Base-by-base conservation (phyloP, 140 eudicot species). In the Ambrosia hybrid region DNA sequence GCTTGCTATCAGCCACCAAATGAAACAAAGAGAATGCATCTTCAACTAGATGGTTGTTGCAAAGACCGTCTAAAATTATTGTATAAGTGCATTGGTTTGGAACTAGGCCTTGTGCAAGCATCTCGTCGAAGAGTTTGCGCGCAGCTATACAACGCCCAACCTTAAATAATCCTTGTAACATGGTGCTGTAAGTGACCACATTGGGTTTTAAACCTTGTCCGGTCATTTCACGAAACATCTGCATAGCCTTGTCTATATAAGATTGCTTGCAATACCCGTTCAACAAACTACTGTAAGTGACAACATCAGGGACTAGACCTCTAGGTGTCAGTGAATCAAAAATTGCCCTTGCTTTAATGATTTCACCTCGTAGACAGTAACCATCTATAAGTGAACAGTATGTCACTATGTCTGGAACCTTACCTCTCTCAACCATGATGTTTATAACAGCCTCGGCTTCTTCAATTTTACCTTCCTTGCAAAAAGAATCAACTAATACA, bases 101-200 rank as follows among this genome's bases (percentile, higher is more conserved):
- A 21, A 21, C 26, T 21, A 21, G 26, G 26, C 26, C 26, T 21
- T 21, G 26, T 21, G 26, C 26, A 21, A 21, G 26, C 26, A 21
- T 21, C 26, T 21, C 26, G 26, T 21, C 26, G 26, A 21, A 21
- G 26, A 21, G 26, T 9, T 76, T 46, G 26, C 13, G 26, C 57
- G 80, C 80, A 30, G n/a, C 77, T 34, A 5, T 48, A 61, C 77
- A 59, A 7, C 21, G 49, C 37, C 49, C 49, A 60, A 14, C 70
- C 60, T 0, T 3, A 73, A 73, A 73, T 14, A 73, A 48, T 45
- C 77, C 70, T 2, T 73, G 70, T 60, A 72, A 4, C 76, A 71
- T 39, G 55, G 57, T 71, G 57, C 3, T 57, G 43, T 71, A 71
- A 57, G 46, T 41, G 21, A 71, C 30, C 4, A 43, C 9, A 21